Percentiles rank a stretch among this genome's conserved stretches.
Conservation (phyloP, 257 asterid genomes). For the Nicotiana attenuata region DNA sequence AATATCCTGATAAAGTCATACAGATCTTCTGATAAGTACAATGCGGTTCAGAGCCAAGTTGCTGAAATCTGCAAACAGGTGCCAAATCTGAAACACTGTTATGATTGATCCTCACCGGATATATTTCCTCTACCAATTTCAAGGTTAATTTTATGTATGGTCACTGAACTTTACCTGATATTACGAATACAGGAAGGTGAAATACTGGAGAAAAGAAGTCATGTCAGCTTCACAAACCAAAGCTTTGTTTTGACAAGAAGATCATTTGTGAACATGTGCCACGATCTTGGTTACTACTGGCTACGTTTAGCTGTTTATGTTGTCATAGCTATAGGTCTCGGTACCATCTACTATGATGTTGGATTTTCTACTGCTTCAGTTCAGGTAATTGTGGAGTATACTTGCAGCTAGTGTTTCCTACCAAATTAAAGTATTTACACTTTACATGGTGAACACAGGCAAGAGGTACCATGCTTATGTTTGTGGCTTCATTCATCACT, state of each 20-base stretch:
- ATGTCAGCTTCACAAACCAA: constrained; percentile 27
- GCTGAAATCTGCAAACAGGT: constrained; percentile 28
- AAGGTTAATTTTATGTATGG: too few relatives aligned
- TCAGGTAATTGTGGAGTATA: constrained; percentile 21
- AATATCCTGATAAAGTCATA: constrained; percentile 37
- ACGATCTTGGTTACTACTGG: constrained; percentile 67
- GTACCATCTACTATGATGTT: constrained; percentile 39
- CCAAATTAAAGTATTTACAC: neutral
- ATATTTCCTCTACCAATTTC: neutral
- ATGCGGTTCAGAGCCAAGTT: constrained; percentile 21
- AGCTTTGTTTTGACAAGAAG: constrained; percentile 44
- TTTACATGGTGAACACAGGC: constrained; percentile 42
- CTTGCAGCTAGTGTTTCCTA: too few relatives aligned
- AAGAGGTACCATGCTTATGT: constrained; percentile 35
- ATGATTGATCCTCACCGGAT: neutral
- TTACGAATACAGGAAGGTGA: constrained; percentile 23
- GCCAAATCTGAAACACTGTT: constrained; percentile 5
- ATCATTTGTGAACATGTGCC: constrained; percentile 53
- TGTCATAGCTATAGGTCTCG: constrained; percentile 45
- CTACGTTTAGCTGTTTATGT: constrained; percentile 45
- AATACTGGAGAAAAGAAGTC: constrained; percentile 24
- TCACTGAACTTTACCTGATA: too few relatives aligned
- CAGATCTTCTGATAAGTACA: constrained; percentile 26
- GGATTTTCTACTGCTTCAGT: constrained; percentile 12
- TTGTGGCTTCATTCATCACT: constrained; percentile 48